Conservation (phyloP, 495 filamentous ascomycete genomes). For the Articulospora tetracladia region DNA sequence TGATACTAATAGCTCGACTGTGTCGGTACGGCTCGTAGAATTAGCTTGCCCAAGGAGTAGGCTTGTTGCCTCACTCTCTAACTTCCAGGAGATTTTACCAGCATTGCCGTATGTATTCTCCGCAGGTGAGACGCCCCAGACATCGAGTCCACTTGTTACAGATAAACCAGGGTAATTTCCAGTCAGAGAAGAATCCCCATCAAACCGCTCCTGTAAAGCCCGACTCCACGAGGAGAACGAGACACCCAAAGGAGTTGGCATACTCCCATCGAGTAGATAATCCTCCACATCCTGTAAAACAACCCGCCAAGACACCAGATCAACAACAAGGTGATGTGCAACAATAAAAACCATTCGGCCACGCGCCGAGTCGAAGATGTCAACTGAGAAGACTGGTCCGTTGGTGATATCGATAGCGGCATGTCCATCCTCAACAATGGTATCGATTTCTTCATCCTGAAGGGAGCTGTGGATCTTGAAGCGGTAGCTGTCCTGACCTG, state of each 20-base stretch:
- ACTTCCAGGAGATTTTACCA: constrained; percentile 39
- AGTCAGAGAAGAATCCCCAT: background rate
- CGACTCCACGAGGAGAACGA: constrained; percentile 64
- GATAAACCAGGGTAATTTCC: constrained; percentile 25
- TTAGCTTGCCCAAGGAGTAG: background rate
- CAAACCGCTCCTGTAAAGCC: constrained; percentile 30
- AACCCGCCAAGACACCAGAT: constrained; percentile 67
- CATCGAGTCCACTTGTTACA: constrained; percentile 52
- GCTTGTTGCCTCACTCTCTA: constrained; percentile 42
- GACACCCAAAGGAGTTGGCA: constrained; percentile 38
- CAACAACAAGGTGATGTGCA: constrained; percentile 65
- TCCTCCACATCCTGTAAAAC: constrained; percentile 66
- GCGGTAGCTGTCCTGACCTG: background rate
- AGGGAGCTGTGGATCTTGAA: background rate
- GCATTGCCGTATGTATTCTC: constrained; percentile 39
- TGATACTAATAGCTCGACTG: constrained; percentile 50
- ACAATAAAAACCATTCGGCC: constrained; percentile 57
- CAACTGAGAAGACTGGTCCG: background rate
- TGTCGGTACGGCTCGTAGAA: constrained; percentile 38
- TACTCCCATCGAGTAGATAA: constrained; percentile 45
- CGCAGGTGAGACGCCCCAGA: no score
- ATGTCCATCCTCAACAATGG: background rate
- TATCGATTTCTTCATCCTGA: background rate
- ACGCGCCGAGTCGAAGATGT: background rate
- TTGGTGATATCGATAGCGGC: background rate